These are phyloP conservation scores for Plasmodiophora brassicae DNA, from an alignment of 208 protist species.

Conservation along the genomic window DNA sequence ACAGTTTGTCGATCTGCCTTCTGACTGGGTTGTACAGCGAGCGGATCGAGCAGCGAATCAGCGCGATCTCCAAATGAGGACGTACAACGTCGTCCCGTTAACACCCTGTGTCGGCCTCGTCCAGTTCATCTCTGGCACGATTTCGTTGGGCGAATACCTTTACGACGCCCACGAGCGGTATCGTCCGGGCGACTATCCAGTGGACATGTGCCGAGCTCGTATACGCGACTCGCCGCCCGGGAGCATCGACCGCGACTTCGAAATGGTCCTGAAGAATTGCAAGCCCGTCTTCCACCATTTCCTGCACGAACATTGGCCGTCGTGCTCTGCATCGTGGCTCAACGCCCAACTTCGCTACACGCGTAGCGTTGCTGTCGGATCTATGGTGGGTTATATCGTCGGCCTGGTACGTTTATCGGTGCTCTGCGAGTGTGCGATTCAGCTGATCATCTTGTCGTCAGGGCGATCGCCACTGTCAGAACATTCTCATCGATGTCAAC, in stretches of 20 bases:
- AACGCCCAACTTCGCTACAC: conserved; percentile 41
- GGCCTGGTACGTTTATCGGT: too few relatives aligned
- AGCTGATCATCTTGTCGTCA: conserved; percentile 37
- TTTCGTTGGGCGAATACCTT: conserved; percentile 36
- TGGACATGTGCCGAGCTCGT: background rate
- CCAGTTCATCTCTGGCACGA: conserved; percentile 49
- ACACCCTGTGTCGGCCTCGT: conserved; percentile 47
- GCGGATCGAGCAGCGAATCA: conserved; percentile 9
- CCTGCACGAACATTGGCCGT: conserved; percentile 51
- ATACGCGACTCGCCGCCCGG: background rate
- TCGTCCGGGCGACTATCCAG: conserved; percentile 43
- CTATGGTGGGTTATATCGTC: conserved; percentile 57
- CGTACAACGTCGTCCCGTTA: conserved; percentile 78
- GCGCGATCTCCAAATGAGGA: conserved; percentile 66
- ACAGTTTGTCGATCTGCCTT: too few relatives aligned
- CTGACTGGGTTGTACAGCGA: too few relatives aligned
- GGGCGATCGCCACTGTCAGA: conserved; percentile 59
- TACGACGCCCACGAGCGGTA: conserved; percentile 51
- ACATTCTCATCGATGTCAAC: conserved; percentile 56
- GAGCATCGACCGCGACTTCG: background rate
- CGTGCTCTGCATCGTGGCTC: conserved; percentile 44
- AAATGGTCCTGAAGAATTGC: conserved; percentile 13
- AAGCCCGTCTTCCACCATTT: conserved; percentile 51
- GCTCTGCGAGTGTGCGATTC: background rate
- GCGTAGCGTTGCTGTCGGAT: conserved; percentile 44